Conservation (phyloP, 2,329 filamentous ascomycete species). For the Hortaea sp. region DNA sequence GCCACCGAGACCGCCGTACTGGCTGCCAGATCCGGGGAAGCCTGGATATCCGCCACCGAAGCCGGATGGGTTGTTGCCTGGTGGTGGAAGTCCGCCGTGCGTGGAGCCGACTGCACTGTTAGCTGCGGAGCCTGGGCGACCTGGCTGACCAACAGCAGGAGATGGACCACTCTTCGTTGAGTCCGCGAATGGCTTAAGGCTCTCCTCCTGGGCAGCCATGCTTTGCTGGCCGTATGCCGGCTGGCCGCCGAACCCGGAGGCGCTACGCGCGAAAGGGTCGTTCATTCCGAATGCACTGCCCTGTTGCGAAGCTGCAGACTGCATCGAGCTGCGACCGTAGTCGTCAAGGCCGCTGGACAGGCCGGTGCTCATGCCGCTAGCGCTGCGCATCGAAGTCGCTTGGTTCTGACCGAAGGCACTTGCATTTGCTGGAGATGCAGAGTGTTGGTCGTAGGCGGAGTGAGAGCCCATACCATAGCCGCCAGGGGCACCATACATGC, state of each 20-base stretch:
- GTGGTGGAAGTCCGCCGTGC: constrained; percentile 44
- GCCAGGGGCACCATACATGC: constrained; percentile 55
- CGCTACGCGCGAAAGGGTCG: constrained; percentile 50
- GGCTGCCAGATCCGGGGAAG: constrained; percentile 38
- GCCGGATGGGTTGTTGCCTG: constrained; percentile 48
- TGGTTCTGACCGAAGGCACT: constrained; percentile 39
- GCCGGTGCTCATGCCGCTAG: constrained; percentile 29
- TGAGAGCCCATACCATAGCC: constrained; percentile 47
- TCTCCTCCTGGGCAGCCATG: constrained; percentile 38
- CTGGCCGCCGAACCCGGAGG: constrained; percentile 44
- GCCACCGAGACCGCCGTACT: constrained; percentile 43
- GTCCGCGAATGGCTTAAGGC: constrained; percentile 48
- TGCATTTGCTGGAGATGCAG: constrained; percentile 53
- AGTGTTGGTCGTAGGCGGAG: constrained; percentile 51
- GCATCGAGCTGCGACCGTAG: constrained; percentile 45
- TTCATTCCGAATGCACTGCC: constrained; percentile 42
- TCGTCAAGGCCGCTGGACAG: constrained; percentile 43
- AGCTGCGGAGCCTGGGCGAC: constrained; percentile 53
- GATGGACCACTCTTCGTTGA: constrained; percentile 43
- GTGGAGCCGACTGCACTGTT: constrained; percentile 45
- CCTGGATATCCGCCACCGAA: constrained; percentile 46
- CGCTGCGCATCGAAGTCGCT: constrained; percentile 32
- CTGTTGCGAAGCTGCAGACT: constrained; percentile 47
- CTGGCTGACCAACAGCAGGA: constrained; percentile 50
- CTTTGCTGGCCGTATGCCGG: constrained; percentile 37